Base-by-base conservation (phyloP, 176 grass and related monocot genomes). In the Lolium perenne region DNA sequence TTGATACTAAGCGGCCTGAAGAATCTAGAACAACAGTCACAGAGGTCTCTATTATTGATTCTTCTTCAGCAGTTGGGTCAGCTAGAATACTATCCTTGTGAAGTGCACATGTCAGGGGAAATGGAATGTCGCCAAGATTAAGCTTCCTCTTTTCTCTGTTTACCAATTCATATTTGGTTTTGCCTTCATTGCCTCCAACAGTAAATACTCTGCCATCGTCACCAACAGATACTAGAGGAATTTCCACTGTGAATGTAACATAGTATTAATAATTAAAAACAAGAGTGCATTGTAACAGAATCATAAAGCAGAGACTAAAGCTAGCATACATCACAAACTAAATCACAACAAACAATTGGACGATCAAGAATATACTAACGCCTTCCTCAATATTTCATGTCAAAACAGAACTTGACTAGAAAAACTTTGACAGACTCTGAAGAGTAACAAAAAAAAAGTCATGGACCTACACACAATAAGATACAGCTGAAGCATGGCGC, bases 111-210 rank as follows among this genome's bases (percentile, higher is more conserved):
- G 93, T 95, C 59, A 98, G 65, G 71, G 97, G 89, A 88, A 94
- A 98, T 48, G 93, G 97, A 75, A 83, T 86, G n/a, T 80, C 80
- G 2, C 71, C 38, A 48, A 95, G 81, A 55, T 18, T 82, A 50
- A 98, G 92, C 86, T 95, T 98, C 84, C 90, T 98, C 81, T 88
- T 95, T 83, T 92, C 94, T 91, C 91, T 98, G 70, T 98, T 98
- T 25, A 98, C 92, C 76, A 92, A 94, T 77, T 94, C 91, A 86
- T 88, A 71, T 87, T 91, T 94, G 35, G 72, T 87, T 57, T 94
- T 85, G 35, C 71, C 81, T 88, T 95, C 92, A 25, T 85, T 93
- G 59, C 89, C 88, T 71, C 75, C 83, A 72, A 95, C 88, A 62
- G 93, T 86, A 87, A 95, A 85, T 72, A 98, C 92, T 90, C 86